Conservation (phyloP, 768 basidiomycete genomes). For the Pleurotus giganteus region DNA sequence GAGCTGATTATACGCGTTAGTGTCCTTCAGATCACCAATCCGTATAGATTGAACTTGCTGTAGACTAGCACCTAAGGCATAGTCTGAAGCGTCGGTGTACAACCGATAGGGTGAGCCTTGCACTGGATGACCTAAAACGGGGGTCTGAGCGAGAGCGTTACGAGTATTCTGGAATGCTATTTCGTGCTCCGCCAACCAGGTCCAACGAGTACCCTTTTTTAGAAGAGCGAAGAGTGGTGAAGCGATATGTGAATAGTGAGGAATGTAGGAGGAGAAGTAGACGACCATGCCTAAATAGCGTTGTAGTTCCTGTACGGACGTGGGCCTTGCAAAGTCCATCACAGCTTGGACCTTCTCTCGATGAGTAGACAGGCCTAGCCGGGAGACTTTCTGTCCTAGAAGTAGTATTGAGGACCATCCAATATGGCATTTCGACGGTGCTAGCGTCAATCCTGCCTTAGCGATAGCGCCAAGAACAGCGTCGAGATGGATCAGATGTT, state of each 20-base stretch:
- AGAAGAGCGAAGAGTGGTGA: conserved; percentile 31
- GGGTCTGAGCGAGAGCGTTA: conserved; percentile 22
- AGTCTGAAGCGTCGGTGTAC: conserved; percentile 34
- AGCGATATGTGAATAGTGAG: conserved; percentile 31
- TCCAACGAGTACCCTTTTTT: conserved; percentile 22
- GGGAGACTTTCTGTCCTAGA: conserved; percentile 38
- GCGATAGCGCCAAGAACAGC: conserved; percentile 25
- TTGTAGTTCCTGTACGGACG: conserved; percentile 24
- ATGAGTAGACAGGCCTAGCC: conserved; percentile 34
- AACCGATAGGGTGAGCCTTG: conserved; percentile 28
- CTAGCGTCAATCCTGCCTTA: conserved; percentile 27
- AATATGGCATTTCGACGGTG: conserved; percentile 33
- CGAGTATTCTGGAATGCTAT: neutral
- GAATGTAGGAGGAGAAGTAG: conserved; percentile 34
- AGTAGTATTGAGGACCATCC: conserved; percentile 29
- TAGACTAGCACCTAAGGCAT: conserved; percentile 23
- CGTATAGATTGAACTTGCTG: conserved; percentile 31
- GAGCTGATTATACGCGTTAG: conserved; percentile 22
- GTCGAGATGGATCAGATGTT: conserved; percentile 30
- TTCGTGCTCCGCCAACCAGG: conserved; percentile 14
- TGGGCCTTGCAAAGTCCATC: conserved; percentile 23
- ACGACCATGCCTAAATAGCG: conserved; percentile 36
- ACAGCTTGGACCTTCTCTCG: conserved; percentile 35
- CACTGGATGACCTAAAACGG: conserved; percentile 28
- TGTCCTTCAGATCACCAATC: conserved; percentile 26